Conservation (phyloP, 169 alveolate species). For the Eimeria falciformis region DNA sequence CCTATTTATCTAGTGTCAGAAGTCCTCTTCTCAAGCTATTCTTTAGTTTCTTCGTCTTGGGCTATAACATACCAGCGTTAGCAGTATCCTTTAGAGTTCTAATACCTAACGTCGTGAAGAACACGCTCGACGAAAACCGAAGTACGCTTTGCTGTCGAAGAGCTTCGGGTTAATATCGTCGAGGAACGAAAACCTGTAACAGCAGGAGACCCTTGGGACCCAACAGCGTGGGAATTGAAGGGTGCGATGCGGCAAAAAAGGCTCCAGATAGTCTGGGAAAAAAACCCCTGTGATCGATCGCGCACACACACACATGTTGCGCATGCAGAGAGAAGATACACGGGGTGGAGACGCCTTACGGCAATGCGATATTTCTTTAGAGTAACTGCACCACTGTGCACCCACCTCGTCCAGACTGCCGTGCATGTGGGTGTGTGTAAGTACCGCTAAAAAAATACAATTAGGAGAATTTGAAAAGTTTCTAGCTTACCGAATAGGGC, state of each 20-base stretch:
- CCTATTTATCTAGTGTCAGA: background rate
- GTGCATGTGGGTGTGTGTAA: background rate
- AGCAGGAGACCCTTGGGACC: slow-evolving; percentile 36
- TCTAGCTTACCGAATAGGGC: background rate
- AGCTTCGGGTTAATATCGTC: slow-evolving; percentile 31
- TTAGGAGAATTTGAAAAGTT: background rate
- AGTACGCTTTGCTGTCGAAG: background rate
- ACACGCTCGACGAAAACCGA: background rate
- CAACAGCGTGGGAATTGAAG: slow-evolving; percentile 38
- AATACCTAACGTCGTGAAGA: background rate
- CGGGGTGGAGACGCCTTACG: background rate
- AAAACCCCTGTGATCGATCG: background rate
- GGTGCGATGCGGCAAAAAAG: slow-evolving; percentile 7
- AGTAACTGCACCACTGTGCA: background rate
- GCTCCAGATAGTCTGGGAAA: slow-evolving; percentile 14
- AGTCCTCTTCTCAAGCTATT: too few relatives aligned
- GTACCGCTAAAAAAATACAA: background rate
- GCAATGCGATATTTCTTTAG: background rate
- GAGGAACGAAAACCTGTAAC: background rate
- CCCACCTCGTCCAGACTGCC: background rate
- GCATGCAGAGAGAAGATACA: background rate
- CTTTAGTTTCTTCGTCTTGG: background rate
- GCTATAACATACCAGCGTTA: background rate
- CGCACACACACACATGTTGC: background rate
- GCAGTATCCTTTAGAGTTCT: too few relatives aligned